Percentiles rank a stretch among this genome's conserved stretches.
These are phyloP conservation scores for Trypanosoma conorhini DNA, from an alignment of 208 protist species.

Conservation along the genomic window DNA sequence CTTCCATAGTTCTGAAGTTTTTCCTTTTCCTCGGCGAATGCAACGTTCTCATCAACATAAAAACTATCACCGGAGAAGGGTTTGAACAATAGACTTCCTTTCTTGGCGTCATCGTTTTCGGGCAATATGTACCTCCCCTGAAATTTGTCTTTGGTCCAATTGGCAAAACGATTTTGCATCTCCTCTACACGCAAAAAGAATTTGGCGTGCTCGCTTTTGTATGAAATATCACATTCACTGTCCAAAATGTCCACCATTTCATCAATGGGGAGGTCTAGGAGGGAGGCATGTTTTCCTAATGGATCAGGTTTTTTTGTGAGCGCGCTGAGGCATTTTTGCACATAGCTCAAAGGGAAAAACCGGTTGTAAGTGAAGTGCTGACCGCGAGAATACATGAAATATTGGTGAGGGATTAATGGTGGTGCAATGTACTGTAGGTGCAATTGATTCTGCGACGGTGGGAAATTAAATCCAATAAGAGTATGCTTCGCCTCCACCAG, in stretches of 20 bases:
- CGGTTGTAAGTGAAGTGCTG: slow-evolving; percentile 68
- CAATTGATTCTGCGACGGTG: slow-evolving; percentile 80
- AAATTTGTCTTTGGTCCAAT: slow-evolving; percentile 49
- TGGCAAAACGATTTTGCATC: slow-evolving; percentile 30
- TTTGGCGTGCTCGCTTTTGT: slow-evolving; percentile 36
- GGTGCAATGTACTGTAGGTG: slow-evolving; percentile 79
- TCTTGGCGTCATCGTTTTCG: slow-evolving; percentile 1
- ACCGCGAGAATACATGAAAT: slow-evolving; percentile 42
- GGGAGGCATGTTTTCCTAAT: slow-evolving; percentile 16
- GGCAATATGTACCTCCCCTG: slow-evolving; percentile 25
- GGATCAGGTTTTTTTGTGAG: slow-evolving; percentile 8
- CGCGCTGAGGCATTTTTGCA: slow-evolving; percentile 31
- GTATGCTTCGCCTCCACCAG: background rate
- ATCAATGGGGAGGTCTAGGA: slow-evolving; percentile 33
- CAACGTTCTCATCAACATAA: slow-evolving; percentile 29
- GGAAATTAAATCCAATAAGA: slow-evolving; percentile 67
- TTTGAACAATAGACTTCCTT: slow-evolving; percentile 26
- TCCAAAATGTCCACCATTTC: slow-evolving; percentile 32
- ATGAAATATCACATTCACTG: slow-evolving; percentile 37
- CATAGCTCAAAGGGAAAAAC: slow-evolving; percentile 72
- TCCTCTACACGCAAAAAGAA: slow-evolving; percentile 38
- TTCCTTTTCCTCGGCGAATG: slow-evolving; percentile 53
- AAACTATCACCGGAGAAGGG: slow-evolving; percentile 11
- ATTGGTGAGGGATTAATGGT: slow-evolving; percentile 71
- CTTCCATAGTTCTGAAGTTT: slow-evolving; percentile 73